Evolutionary conservation across 805 yeast genomes (phyloP).

Genomic region (Wickerhamiella kurtzmanii): DNA sequence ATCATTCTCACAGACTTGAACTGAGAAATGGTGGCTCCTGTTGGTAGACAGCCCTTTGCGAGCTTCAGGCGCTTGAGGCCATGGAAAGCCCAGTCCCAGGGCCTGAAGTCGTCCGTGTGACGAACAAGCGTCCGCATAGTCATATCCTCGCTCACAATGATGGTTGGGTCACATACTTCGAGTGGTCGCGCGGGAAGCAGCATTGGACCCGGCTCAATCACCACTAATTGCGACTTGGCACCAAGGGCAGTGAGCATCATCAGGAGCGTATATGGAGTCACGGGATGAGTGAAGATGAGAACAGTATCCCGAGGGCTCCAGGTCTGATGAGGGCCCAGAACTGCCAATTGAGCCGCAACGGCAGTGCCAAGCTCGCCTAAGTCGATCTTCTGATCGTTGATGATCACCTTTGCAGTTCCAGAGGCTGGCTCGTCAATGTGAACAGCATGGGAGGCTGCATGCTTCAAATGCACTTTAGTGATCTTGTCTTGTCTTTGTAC

Average conservation of each 20-base stretch:
- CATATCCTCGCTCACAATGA: slow-evolving; percentile 23
- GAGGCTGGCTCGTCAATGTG: not conserved
- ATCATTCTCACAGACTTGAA: slow-evolving; percentile 22
- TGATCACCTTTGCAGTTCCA: not conserved
- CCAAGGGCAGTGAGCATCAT: slow-evolving; percentile 25
- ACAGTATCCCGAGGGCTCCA: slow-evolving; percentile 23
- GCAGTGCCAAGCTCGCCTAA: slow-evolving; percentile 24
- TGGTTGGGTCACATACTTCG: slow-evolving; percentile 18
- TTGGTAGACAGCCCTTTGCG: slow-evolving; percentile 19
- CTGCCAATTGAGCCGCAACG: slow-evolving; percentile 27
- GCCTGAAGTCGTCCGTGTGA: slow-evolving; percentile 16
- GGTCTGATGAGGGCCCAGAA: slow-evolving; percentile 22
- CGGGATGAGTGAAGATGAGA: slow-evolving; percentile 21
- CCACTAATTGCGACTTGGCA: slow-evolving; percentile 12
- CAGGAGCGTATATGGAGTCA: slow-evolving; percentile 20
- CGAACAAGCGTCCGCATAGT: slow-evolving; percentile 20
- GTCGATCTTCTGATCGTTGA: slow-evolving; percentile 6
- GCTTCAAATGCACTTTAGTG: no score
- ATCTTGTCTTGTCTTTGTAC: not conserved
- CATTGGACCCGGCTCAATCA: slow-evolving; percentile 14
- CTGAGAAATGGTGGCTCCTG: slow-evolving; percentile 15
- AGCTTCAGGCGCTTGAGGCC: slow-evolving; percentile 14
- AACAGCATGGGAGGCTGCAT: not conserved
- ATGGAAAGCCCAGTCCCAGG: slow-evolving; percentile 11
- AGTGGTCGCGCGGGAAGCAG: slow-evolving; percentile 18